Conservation (phyloP, 2,329 filamentous ascomycete genomes). For the Calonectria pteridis region DNA sequence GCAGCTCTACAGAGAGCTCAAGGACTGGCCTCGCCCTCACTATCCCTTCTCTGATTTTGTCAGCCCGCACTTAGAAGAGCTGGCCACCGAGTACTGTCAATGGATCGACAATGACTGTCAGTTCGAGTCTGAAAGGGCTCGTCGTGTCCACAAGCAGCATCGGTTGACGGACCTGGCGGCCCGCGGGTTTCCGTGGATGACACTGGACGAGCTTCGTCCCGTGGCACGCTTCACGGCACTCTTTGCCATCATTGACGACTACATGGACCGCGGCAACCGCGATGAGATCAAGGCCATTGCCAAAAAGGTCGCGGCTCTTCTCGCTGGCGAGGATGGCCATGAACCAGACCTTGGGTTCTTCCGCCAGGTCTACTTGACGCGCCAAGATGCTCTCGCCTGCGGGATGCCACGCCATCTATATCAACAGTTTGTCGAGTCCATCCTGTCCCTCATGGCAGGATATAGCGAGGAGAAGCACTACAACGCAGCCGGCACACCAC, state of each 20-base stretch:
- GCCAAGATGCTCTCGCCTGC: neutral
- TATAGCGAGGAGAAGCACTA: conserved; percentile 6
- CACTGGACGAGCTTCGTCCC: neutral
- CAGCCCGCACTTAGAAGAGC: neutral
- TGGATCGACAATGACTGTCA: neutral
- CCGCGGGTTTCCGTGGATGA: neutral
- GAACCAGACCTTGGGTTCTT: neutral
- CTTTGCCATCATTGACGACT: neutral
- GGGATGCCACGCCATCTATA: neutral
- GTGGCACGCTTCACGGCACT: neutral
- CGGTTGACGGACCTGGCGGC: neutral
- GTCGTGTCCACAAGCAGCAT: neutral
- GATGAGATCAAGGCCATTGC: neutral
- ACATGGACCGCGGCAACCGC: neutral
- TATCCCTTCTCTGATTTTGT: neutral
- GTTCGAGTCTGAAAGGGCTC: neutral
- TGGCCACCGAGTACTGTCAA: neutral
- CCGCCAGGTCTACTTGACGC: neutral
- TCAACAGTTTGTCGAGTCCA: neutral
- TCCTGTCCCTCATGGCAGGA: neutral
- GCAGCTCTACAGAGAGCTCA: neutral
- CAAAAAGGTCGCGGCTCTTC: neutral
- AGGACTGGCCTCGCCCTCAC: neutral
- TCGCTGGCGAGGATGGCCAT: neutral
- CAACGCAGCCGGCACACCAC: neutral